Evolutionary conservation across 768 basidiomycete species (phyloP).

Genomic region (Boletus sensibilis): DNA sequence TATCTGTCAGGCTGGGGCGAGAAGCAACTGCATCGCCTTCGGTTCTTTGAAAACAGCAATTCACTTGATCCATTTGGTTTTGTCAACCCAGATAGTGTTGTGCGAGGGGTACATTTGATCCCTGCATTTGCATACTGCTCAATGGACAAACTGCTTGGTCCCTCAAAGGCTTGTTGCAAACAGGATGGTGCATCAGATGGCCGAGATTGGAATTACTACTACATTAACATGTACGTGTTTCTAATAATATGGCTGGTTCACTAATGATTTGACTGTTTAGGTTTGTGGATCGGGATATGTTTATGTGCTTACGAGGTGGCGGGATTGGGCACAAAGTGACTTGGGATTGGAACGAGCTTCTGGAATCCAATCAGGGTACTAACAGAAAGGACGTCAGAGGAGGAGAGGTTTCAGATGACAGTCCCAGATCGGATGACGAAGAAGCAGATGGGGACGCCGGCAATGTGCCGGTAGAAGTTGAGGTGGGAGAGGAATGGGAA

Average conservation of each 20-base stretch:
- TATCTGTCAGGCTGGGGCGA: too few relatives aligned
- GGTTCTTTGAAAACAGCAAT: conserved; percentile 35
- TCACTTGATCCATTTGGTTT: conserved; percentile 40
- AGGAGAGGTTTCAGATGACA: too few relatives aligned
- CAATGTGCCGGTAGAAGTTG: too few relatives aligned
- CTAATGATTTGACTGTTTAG: not conserved
- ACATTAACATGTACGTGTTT: conserved; percentile 34
- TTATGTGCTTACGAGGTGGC: conserved; percentile 27
- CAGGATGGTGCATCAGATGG: not conserved
- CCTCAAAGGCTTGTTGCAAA: not conserved
- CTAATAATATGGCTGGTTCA: not conserved
- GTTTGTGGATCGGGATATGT: conserved; percentile 5
- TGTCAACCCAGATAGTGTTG: conserved; percentile 39
- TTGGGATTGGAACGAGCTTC: not conserved
- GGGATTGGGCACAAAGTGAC: conserved; percentile 30
- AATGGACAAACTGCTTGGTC: not conserved
- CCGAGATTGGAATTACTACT: conserved; percentile 31
- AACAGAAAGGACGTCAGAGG: too few relatives aligned
- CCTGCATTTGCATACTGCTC: conserved; percentile 33
- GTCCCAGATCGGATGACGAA: too few relatives aligned
- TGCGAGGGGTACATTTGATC: conserved; percentile 42
- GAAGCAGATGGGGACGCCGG: too few relatives aligned
- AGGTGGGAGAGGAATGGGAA: too few relatives aligned
- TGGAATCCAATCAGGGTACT: too few relatives aligned
- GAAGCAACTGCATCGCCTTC: conserved; percentile 36